Conservation (phyloP, 2,329 filamentous ascomycete species). For the Pseudonectria foliicola region DNA sequence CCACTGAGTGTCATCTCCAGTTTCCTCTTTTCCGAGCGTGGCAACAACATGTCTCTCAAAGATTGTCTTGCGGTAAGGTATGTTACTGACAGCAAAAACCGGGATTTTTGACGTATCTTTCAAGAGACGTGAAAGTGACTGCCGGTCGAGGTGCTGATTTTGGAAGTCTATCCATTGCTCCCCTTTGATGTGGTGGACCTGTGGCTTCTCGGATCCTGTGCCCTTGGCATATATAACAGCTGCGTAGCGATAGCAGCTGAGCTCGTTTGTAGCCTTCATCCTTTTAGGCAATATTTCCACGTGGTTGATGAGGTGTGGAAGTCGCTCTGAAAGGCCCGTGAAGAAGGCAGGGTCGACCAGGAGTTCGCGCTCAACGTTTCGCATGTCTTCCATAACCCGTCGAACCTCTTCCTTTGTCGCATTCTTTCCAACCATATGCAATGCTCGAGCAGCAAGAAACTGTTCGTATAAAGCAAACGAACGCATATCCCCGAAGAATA, state of each 20-base stretch:
- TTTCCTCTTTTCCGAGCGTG: slow-evolving; percentile 1
- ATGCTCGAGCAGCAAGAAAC: slow-evolving; percentile 8
- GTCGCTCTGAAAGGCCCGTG: slow-evolving; percentile 5
- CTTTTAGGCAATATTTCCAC: slow-evolving; percentile 24
- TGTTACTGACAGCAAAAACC: slow-evolving; percentile 15
- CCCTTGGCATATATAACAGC: slow-evolving; percentile 17
- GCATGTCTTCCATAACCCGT: slow-evolving; percentile 7
- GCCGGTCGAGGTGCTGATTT: slow-evolving; percentile 2
- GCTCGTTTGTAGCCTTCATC: slow-evolving; percentile 23
- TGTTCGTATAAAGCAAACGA: slow-evolving; percentile 11
- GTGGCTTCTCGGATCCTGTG: neutral
- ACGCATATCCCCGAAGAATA: slow-evolving; percentile 18
- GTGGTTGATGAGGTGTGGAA: slow-evolving; percentile 14
- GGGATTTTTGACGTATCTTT: neutral
- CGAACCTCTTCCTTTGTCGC: slow-evolving; percentile 4
- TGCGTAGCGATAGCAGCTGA: slow-evolving; percentile 22
- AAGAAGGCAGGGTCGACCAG: slow-evolving; percentile 21
- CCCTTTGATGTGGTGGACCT: slow-evolving; percentile 6
- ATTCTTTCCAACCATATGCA: slow-evolving; percentile 1
- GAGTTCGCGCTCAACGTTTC: slow-evolving; percentile 11
- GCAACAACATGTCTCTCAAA: slow-evolving; percentile 18
- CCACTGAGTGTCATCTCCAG: slow-evolving; percentile 5
- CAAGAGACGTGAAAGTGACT: slow-evolving; percentile 8
- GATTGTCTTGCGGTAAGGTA: slow-evolving; percentile 24
- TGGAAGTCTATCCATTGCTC: slow-evolving; percentile 16